phyloP scores from a whole-genome alignment of 306 rosid species.

The Rosa multiflora region DNA sequence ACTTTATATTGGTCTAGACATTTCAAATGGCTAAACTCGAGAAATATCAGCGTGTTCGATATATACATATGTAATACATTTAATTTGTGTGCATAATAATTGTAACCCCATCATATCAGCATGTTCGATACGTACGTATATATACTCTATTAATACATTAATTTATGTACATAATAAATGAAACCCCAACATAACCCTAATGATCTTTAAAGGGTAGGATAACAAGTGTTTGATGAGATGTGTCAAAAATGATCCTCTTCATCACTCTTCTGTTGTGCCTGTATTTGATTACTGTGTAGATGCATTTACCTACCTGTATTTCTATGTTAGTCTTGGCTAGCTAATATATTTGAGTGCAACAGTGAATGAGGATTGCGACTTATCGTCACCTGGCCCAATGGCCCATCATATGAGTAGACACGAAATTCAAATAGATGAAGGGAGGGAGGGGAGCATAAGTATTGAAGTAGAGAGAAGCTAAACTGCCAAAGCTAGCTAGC shows the following conservation, averaged over 20 bases:
- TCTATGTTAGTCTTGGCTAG: not conserved
- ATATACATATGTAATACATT: not conserved
- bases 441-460: conserved; percentile 11
- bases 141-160: too few species aligned
- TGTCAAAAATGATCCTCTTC: not conserved
- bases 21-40: not conserved
- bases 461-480: conserved; percentile 30
- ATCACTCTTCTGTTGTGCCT: not conserved
- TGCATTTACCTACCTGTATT: not conserved
- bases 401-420: conserved; percentile 47
- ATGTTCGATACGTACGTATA: not conserved
- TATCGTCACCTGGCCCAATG: conserved; percentile 42
- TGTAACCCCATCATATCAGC: not conserved
- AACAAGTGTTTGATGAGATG: not conserved
- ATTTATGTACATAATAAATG: too few species aligned
- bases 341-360: not conserved
- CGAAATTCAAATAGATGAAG: conserved; percentile 29
- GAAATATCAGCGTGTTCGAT: not conserved
- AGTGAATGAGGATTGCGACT: conserved; percentile 51
- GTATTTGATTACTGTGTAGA: not conserved
- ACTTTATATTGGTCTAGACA: not conserved
- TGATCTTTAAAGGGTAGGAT: too few species aligned
- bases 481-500: not conserved
- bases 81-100: not conserved
- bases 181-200: too few species aligned